Evolutionary conservation across 805 yeast genomes (phyloP).

Genomic region (Yarrowia yakushimensis): DNA sequence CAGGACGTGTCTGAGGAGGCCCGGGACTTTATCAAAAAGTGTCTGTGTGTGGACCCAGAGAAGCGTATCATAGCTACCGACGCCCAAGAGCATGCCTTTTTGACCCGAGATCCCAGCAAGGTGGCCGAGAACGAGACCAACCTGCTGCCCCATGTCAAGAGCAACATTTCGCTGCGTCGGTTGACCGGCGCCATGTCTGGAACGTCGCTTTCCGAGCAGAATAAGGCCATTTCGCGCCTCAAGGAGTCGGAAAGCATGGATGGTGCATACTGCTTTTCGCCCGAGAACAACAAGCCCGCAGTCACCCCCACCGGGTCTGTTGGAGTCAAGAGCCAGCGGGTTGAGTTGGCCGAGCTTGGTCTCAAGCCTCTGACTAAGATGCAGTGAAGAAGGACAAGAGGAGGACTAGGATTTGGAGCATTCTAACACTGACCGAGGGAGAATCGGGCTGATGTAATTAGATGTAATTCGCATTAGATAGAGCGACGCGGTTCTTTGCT

Average conservation of each 20-base stretch:
- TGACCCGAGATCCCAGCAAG: constrained; percentile 30
- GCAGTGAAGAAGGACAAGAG: neutral
- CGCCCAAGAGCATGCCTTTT: constrained; percentile 47
- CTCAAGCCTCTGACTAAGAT: constrained; percentile 20
- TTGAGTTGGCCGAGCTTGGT: constrained; percentile 11
- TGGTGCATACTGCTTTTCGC: constrained; percentile 19
- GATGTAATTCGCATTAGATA: constrained; percentile 12
- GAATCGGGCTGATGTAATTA: neutral
- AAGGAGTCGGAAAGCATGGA: constrained; percentile 22
- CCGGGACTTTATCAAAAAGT: constrained; percentile 53
- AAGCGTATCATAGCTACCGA: constrained; percentile 48
- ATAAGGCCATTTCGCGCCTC: constrained; percentile 13
- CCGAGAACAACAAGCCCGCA: constrained; percentile 11
- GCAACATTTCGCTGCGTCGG: constrained; percentile 28
- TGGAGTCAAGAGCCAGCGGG: constrained; percentile 18
- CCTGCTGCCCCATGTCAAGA: constrained; percentile 36
- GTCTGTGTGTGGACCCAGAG: constrained; percentile 48
- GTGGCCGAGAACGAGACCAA: constrained; percentile 35
- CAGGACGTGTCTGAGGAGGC: constrained; percentile 49
- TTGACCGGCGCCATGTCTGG: constrained; percentile 28
- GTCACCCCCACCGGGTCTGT: constrained; percentile 10
- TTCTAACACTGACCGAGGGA: neutral
- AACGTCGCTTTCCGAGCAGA: constrained; percentile 24
- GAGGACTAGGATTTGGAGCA: neutral
- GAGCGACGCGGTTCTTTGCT: neutral